Evolutionary conservation across 202 grass and related monocot species (phyloP).

Genomic region (Setaria viridis): DNA sequence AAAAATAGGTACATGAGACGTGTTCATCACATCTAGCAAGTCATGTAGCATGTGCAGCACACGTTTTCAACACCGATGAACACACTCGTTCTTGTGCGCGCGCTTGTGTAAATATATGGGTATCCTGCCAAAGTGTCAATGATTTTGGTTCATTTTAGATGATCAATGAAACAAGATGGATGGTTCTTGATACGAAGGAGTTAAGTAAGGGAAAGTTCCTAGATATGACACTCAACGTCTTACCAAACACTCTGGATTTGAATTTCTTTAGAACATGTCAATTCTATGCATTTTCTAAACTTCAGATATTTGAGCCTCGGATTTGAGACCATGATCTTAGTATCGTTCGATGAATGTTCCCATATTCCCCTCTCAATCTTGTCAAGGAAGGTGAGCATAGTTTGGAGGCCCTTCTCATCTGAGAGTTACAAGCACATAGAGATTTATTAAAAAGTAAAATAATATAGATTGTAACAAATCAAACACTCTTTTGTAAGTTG

Average conservation of each 20-base stretch:
- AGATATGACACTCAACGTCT: too few species aligned
- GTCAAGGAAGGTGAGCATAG: slow-evolving; percentile 61
- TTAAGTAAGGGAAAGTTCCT: not conserved
- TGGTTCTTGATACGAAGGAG: not conserved
- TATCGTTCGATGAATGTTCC: slow-evolving; percentile 18
- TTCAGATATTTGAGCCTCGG: not conserved
- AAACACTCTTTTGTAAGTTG: not conserved
- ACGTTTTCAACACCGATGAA: not conserved
- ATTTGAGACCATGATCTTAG: not conserved
- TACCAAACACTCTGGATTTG: not conserved
- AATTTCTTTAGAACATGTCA: not conserved
- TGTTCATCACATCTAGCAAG: too few species aligned
- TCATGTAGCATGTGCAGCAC: not conserved
- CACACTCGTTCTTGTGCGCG: not conserved
- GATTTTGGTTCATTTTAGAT: too few species aligned
- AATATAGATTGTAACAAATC: not conserved
- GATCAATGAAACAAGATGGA: not conserved
- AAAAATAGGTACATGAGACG: too few species aligned
- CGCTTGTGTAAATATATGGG: not conserved
- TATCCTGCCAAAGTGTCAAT: too few species aligned
- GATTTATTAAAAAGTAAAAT: not conserved
- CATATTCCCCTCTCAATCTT: slow-evolving; percentile 73
- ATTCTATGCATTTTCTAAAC: not conserved
- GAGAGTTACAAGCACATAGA: slow-evolving; percentile 15
- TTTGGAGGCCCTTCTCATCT: slow-evolving; percentile 67